phyloP scores from a whole-genome alignment of 352 stramenopile species.

The Pythium sukuiense region DNA sequence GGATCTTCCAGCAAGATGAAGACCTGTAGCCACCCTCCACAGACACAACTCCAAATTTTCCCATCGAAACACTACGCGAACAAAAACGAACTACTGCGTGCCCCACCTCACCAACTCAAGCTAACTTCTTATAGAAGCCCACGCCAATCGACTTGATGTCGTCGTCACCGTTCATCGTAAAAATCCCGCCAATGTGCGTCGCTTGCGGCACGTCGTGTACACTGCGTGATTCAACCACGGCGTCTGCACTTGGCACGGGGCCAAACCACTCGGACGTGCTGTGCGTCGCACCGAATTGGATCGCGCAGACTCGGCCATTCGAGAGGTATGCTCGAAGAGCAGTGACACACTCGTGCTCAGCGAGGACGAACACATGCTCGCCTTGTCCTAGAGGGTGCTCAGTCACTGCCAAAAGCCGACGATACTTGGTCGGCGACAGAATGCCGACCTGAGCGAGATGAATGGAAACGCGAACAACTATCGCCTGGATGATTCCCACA shows the following conservation, averaged over 20 bases:
- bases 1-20: no score
- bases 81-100: no score
- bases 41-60: no score
- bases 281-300: slow-evolving; percentile 5
- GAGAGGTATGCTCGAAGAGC: neutral
- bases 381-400: neutral
- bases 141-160: neutral
- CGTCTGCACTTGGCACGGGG: neutral
- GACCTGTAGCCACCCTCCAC: no score
- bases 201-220: neutral
- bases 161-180: neutral
- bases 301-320: neutral
- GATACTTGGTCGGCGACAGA: neutral
- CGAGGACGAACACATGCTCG: neutral
- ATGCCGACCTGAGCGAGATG: neutral
- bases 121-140: neutral
- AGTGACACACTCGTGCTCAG: neutral
- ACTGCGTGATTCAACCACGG: neutral
- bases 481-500: neutral
- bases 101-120: no score
- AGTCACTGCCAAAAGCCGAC: neutral
- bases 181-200: slow-evolving; percentile 9
- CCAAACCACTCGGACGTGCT: slow-evolving; percentile 14
- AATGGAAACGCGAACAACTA: neutral
- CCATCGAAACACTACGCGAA: no score